Base-by-base conservation (phyloP, 805 yeast species). In the Alloascoidea hylecoeti region DNA sequence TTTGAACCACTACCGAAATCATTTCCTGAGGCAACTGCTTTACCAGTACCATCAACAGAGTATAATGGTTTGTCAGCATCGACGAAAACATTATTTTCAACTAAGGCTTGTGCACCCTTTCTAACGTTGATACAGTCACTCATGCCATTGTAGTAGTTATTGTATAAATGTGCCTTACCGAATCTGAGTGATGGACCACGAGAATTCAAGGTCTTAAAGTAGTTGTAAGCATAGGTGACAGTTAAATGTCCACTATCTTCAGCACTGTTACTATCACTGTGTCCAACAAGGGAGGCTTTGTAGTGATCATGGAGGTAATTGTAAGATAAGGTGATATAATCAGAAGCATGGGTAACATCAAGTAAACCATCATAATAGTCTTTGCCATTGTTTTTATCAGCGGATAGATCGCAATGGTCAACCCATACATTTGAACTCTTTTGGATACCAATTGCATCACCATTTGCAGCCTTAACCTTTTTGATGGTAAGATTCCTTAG, bases 391-490 rank as follows among this genome's bases (percentile, higher is more conserved):
- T 32, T 14, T 32, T 32, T 6, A 15, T 32, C 34, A 9, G 34
- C 5, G 6, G 34, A 32, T n/a, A 32, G 5, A 32, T 32, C 34
- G 13, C 34, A 23, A 23, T 23, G 30, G 30, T 23, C 30, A 23
- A 23, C 30, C 30, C 30, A 23, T 9, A 23, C 30, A 15, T 32
- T 32, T 5, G 5, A 6, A 9, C 14, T 9, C 15, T 32, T 6
- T 32, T 32, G 34, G 15, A 32, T 14, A 14, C 14, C 34, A 32
- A 32, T 32, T n/a, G 34, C 34, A 32, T 32, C 34, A 23, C 30
- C 30, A 15, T 6, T 15, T 14, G 15, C 14, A 32, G 34, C 34
- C 15, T 9, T 9, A 15, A 32, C 34, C 15, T 32, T 32, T 32
- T 6, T 9, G 13, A 32, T 14, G 13, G 16, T n/a, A 32, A 32